Base-by-base conservation (phyloP, 1,284 basidiomycete genomes). In the Trichosporon faecale region DNA sequence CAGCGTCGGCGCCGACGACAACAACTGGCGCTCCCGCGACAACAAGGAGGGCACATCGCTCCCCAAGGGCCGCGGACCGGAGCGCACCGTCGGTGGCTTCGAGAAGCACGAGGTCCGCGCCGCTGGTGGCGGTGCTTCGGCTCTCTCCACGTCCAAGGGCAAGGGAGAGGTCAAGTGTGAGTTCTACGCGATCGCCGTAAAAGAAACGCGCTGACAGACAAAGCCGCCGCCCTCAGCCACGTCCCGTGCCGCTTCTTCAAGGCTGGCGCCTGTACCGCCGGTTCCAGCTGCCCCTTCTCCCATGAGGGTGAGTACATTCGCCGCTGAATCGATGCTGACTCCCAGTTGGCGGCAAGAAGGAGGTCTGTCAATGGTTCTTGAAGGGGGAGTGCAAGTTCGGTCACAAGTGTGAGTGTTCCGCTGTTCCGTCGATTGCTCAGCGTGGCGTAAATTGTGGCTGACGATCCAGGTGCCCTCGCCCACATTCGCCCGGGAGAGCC, bases 201-300 rank as follows among this genome's bases (percentile, higher is more conserved):
- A 7, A n/a, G 9, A 21, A 23, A 8, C 27, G 16, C 31, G 46
- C 63, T 65, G 60, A 68, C 67, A 23, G 9, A 4, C 18, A 1
- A 67, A 72, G 72, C 74, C 44, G 76, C 76, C 9, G 76, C 76
- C 21, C 88, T 98, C 68, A 93, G 92, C 12, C 95, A 98, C 86
- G 96, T 99, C 29, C 95, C 95, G 2, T 99, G 96, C 87, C 94
- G 97, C 85, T 98, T 99, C 88, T 98, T 91, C 89, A 94, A 91
- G 82, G 91, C 93, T 72, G 92, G 93, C 40, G 91, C 90, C 29
- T 95, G 95, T 85, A 96, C 95, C 12, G 95, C 95, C 27, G 95
- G 95, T 60, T 87, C 91, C n/a, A 91, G 92, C 27, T 98, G 95
- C 83, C 94, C 94, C 31, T 98, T 98, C 87, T 96, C 94, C 37